A percentile compares a stretch with the other conserved stretches of the same genome.
Evolutionary conservation across 2,329 filamentous ascomycete genomes (phyloP).

Genomic region (Calcarisporium arbuscula): DNA sequence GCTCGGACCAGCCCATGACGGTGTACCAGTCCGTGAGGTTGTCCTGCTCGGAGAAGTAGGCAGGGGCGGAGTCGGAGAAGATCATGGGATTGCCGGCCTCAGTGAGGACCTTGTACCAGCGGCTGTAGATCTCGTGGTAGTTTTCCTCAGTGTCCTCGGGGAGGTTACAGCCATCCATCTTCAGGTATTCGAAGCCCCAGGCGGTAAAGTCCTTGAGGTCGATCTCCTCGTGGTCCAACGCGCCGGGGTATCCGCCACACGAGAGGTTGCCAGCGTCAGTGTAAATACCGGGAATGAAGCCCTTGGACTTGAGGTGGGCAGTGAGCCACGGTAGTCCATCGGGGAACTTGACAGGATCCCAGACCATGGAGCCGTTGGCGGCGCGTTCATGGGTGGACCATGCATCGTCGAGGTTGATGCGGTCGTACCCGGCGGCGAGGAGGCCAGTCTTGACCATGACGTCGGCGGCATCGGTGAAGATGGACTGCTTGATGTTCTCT

Average conservation of each 20-base stretch:
- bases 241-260: slow-evolving; percentile 36
- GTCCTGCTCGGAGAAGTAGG: slow-evolving; percentile 29
- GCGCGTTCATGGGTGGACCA: slow-evolving; percentile 32
- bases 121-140: slow-evolving; percentile 26
- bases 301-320: slow-evolving; percentile 27
- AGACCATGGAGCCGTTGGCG: slow-evolving; percentile 30
- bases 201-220: slow-evolving; percentile 32
- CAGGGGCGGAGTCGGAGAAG: slow-evolving; percentile 39
- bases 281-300: slow-evolving; percentile 40
- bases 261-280: slow-evolving; percentile 36
- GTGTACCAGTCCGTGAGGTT: slow-evolving; percentile 37
- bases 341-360: slow-evolving; percentile 35
- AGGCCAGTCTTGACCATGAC: slow-evolving; percentile 36
- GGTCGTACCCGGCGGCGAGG: slow-evolving; percentile 23
- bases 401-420: slow-evolving; percentile 39
- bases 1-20: slow-evolving; percentile 37
- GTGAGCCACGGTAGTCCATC: slow-evolving; percentile 35
- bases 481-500: slow-evolving; percentile 40
- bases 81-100: slow-evolving; percentile 29
- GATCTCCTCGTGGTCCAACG: slow-evolving; percentile 31
- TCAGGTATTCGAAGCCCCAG: slow-evolving; percentile 33
- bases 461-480: slow-evolving; percentile 41
- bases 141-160: slow-evolving; percentile 13
- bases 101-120: slow-evolving; percentile 35
- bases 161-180: slow-evolving; percentile 35